Percentiles rank a stretch among this genome's conserved stretches.
These are phyloP conservation scores for Pseudotsuga menziesii DNA, from an alignment of 75 land plant genomes.

Conservation along the genomic window DNA sequence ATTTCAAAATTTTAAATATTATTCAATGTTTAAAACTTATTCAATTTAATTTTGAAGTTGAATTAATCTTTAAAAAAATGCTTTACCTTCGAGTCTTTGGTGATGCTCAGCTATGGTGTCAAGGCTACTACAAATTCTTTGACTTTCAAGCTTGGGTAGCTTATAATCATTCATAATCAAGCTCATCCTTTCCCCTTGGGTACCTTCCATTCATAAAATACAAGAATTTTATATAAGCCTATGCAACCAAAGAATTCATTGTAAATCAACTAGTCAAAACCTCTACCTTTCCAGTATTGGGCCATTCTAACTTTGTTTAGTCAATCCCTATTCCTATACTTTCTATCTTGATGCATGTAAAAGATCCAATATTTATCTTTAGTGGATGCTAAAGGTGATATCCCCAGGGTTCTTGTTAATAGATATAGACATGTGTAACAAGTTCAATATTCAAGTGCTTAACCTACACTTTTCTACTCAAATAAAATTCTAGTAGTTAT, in stretches of 20 bases:
- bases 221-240: conserved; percentile 72
- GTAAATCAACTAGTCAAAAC: conserved; percentile 54
- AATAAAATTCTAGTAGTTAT: too few species aligned
- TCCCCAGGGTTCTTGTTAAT: conserved; percentile 65
- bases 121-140: conserved; percentile 2
- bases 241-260: conserved; percentile 32
- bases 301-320: conserved; percentile 73
- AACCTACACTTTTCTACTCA: too few species aligned
- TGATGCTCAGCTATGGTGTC: too few species aligned
- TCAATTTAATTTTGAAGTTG: too few species aligned
- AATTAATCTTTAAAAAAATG: too few species aligned
- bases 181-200: conserved; percentile 57
- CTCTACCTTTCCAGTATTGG: conserved; percentile 81
- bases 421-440: conserved; percentile 28
- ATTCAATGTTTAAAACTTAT: too few species aligned
- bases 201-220: conserved; percentile 71
- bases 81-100: too few species aligned
- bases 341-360: conserved; percentile 61
- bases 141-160: conserved; percentile 45
- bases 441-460: too few species aligned
- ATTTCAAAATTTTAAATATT: too few species aligned
- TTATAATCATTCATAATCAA: conserved; percentile 86
- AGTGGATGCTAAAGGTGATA: conserved; percentile 40
- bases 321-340: conserved; percentile 62
- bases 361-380: conserved; percentile 79